These are phyloP conservation scores for Beverwykella pulmonaria DNA, from an alignment of 495 filamentous ascomycete species.

Conservation along the genomic window DNA sequence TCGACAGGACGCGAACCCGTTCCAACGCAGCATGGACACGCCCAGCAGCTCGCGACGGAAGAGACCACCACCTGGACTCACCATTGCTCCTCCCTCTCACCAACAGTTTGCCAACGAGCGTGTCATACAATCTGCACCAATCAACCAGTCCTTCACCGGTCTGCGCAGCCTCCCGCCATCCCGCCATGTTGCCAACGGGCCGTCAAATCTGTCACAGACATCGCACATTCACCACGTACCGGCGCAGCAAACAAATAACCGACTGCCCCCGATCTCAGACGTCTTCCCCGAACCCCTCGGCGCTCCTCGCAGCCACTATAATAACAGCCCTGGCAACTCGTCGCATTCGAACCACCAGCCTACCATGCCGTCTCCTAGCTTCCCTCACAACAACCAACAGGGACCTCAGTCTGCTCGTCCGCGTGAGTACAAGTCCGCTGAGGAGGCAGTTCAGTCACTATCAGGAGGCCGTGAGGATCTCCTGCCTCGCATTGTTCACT, in stretches of 20 bases:
- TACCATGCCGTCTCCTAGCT: slow-evolving; percentile 77
- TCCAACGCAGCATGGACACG: slow-evolving; percentile 60
- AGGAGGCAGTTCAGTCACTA: slow-evolving; percentile 88
- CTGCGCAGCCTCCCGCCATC: slow-evolving; percentile 73
- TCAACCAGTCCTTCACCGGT: slow-evolving; percentile 95
- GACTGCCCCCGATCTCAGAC: slow-evolving; percentile 90
- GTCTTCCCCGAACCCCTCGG: slow-evolving; percentile 88
- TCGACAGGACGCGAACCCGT: slow-evolving; percentile 53
- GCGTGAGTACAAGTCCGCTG: slow-evolving; percentile 91
- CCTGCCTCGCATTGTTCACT: slow-evolving; percentile 90
- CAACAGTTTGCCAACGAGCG: slow-evolving; percentile 93
- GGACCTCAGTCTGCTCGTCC: slow-evolving; percentile 55
- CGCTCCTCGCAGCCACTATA: slow-evolving; percentile 53
- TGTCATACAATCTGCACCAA: slow-evolving; percentile 93
- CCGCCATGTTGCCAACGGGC: slow-evolving; percentile 80
- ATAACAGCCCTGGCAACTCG: slow-evolving; percentile 57
- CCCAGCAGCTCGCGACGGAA: slow-evolving; percentile 67
- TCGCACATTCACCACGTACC: slow-evolving; percentile 93
- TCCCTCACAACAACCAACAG: slow-evolving; percentile 51
- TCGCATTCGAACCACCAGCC: slow-evolving; percentile 69
- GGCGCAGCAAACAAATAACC: slow-evolving; percentile 85
- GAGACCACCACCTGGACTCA: slow-evolving; percentile 83
- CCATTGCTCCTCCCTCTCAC: slow-evolving; percentile 95
- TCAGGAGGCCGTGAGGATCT: slow-evolving; percentile 90
- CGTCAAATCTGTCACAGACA: slow-evolving; percentile 80